A percentile compares a stretch with the other conserved stretches of the same genome.
Conservation (phyloP, 306 rosid genomes). For the Pueraria montana region DNA sequence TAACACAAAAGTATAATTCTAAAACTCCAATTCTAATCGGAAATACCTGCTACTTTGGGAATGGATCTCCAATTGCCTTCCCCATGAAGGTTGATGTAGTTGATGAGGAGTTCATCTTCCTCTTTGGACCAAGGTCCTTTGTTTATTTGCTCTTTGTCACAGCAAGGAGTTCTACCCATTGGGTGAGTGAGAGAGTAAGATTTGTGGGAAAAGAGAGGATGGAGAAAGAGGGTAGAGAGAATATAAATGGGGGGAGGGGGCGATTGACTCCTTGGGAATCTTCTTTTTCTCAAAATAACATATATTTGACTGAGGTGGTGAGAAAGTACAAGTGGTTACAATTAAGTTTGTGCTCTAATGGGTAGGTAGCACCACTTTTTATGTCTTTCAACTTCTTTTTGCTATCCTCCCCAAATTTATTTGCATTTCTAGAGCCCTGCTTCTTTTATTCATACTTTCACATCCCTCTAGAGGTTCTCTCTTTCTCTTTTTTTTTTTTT, state of each 20-base stretch:
- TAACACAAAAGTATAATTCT: background rate
- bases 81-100: conserved; percentile 60
- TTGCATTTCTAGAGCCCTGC: background rate
- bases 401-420: background rate
- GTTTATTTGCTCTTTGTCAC: conserved; percentile 62
- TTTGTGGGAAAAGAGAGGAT: background rate
- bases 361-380: conserved; percentile 56
- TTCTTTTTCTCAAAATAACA: conserved; percentile 33
- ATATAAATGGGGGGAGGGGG: conserved; percentile 52
- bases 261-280: conserved; percentile 53
- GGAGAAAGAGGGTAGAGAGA: conserved; percentile 20
- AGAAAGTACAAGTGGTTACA: conserved; percentile 57
- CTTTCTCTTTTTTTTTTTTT: too few species aligned
- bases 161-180: conserved; percentile 71
- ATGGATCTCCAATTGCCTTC: conserved; percentile 72
- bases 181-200: background rate
- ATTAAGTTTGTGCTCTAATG: conserved; percentile 53
- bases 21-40: background rate
- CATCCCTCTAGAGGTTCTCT: background rate
- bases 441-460: background rate
- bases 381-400: background rate
- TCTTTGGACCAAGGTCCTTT: conserved; percentile 78
- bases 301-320: conserved; percentile 70
- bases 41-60: conserved; percentile 70
- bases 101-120: conserved; percentile 68